phyloP scores from a whole-genome alignment of 140 eudicot species.

The Erigeron philadelphicus region DNA sequence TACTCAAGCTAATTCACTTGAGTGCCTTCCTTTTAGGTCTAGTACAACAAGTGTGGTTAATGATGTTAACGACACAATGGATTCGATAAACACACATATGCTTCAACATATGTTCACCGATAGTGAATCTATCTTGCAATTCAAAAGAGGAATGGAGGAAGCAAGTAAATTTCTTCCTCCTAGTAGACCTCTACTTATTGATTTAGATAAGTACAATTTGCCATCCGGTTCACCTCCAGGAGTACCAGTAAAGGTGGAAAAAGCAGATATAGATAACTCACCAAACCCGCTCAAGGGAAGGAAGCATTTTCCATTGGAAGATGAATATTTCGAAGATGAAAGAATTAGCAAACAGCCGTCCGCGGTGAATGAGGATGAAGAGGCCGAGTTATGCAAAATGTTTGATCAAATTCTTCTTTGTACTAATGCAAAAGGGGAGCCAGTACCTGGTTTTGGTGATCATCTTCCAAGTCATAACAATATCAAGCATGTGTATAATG shows the following conservation, averaged over 20 bases:
- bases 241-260: slow-evolving; percentile 40
- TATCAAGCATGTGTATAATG: slow-evolving; percentile 5
- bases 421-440: slow-evolving; percentile 27
- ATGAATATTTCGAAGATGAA: slow-evolving; percentile 39
- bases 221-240: slow-evolving; percentile 35
- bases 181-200: slow-evolving; percentile 41
- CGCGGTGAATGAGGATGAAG: slow-evolving; percentile 47
- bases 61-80: slow-evolving; percentile 31
- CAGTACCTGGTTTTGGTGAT: slow-evolving; percentile 17
- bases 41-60: slow-evolving; percentile 20
- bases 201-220: slow-evolving; percentile 46
- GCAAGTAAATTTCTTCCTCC: slow-evolving; percentile 78
- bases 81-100: slow-evolving; percentile 28
- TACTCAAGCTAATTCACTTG: slow-evolving; percentile 27
- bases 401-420: slow-evolving; percentile 56
- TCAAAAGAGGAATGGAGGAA: slow-evolving; percentile 70
- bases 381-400: slow-evolving; percentile 41
- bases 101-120: slow-evolving; percentile 38
- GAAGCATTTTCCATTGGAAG: slow-evolving; percentile 53
- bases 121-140: slow-evolving; percentile 52
- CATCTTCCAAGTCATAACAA: neutral
- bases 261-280: slow-evolving; percentile 31
- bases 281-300: slow-evolving; percentile 37
- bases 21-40: slow-evolving; percentile 28
- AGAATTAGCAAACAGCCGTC: slow-evolving; percentile 49